Evolutionary conservation across 495 filamentous ascomycete species (phyloP), one percentile per base, ranked within the genome.

Genomic region (Amphirosellinia nigrospora): DNA sequence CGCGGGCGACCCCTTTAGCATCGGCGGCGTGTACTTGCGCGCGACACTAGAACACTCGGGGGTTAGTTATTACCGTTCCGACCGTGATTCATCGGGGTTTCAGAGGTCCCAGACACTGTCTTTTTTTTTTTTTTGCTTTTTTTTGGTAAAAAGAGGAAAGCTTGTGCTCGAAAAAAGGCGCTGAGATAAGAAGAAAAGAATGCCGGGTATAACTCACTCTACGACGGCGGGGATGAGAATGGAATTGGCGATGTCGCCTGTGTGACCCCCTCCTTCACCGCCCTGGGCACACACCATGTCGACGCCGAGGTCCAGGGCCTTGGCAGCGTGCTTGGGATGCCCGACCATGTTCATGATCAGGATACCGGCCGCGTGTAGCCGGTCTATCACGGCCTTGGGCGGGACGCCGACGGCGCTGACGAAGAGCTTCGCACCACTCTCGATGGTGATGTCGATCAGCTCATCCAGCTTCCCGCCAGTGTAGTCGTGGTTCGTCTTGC

Each of bases 291-390:
- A 96, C 10, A 97, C 88, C 75, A 97, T 89, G 78, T 97, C 93
- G 19, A 94, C 92, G 13, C 93, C 94, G 0, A 88, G 84, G 48
- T 91, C 86, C 4, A 97, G 84, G 34, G 93, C 93, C 83, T 96
- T 96, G 74, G 87, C 86, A 0, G 93, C 93, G 78, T 97, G 94
- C 73, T 89, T 91, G n/a, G 93, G 93, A 60, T 90, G 88, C 0
- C 94, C 94, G n/a, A 96, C 93, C 94, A 97, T 97, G 77, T 96
- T 97, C 93, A 96, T 96, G 28, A 96, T 83, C 56, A 95, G 75
- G 38, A 97, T 89, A 0, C 91, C 92, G 0, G 89, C 91, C 11
- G 83, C 83, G 73, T 97, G 94, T 26, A 97, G 82, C 45, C 86
- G 77, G 74, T 92, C 87, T 38, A 97, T 88, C 3, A 92, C 86